phyloP scores from a whole-genome alignment of 2,329 filamentous ascomycete genomes.

The Alternaria dauci region DNA sequence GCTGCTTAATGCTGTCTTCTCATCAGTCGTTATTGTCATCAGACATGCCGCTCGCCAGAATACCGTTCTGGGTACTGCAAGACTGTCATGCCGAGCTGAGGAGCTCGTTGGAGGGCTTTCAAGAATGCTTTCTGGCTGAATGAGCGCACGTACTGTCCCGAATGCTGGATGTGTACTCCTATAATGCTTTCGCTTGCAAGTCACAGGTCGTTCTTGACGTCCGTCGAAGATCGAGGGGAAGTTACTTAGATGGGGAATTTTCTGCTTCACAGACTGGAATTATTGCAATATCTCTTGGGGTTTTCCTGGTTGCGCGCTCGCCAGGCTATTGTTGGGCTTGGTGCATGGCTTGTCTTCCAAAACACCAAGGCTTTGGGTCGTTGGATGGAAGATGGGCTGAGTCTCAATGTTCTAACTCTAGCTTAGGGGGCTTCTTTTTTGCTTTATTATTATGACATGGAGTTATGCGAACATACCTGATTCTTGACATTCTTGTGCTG shows the following conservation, averaged over 20 bases:
- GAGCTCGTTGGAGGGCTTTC: not conserved
- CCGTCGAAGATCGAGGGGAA: not conserved
- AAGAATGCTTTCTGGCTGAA: not conserved
- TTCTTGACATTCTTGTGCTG: not conserved
- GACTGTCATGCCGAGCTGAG: not conserved
- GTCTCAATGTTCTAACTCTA: not conserved
- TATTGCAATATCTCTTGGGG: not conserved
- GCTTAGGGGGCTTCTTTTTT: not conserved
- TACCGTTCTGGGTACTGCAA: not conserved
- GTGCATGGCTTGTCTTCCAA: not conserved
- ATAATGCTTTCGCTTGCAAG: not conserved
- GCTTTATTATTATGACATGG: not conserved
- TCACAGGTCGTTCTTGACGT: not conserved
- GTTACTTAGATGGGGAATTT: not conserved
- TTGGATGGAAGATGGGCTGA: not conserved
- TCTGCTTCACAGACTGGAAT: slow-evolving; percentile 5
- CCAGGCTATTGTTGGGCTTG: not conserved
- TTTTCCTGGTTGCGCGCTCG: not conserved
- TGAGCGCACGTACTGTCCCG: not conserved
- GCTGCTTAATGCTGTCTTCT: slow-evolving; percentile 18
- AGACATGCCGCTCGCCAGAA: slow-evolving; percentile 4
- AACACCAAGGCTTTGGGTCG: not conserved
- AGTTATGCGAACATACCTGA: not conserved
- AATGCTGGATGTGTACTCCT: not conserved
- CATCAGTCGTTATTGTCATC: slow-evolving; percentile 12